These are phyloP conservation scores for Alternaria sp. DNA, from an alignment of 2,329 filamentous ascomycete genomes.

Conservation along the genomic window DNA sequence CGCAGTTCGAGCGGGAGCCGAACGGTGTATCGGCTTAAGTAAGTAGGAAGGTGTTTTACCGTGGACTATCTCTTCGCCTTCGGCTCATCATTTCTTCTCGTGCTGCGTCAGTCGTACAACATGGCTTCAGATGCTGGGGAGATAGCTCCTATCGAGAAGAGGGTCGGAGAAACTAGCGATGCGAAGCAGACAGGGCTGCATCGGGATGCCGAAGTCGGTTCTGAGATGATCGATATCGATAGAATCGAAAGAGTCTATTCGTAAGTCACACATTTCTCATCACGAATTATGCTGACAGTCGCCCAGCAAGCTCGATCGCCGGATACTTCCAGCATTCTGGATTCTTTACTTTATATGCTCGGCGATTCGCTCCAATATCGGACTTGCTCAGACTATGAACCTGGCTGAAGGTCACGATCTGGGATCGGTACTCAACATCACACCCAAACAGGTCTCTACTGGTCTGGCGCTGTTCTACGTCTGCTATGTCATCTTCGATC, in stretches of 20 bases:
- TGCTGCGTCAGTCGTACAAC: background rate
- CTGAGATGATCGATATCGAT: constrained; percentile 42
- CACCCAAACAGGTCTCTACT: constrained; percentile 78
- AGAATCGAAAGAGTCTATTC: constrained; percentile 47
- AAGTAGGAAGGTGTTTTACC: constrained; percentile 1
- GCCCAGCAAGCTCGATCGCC: constrained; percentile 61
- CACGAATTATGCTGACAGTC: constrained; percentile 6
- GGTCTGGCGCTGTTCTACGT: constrained; percentile 90
- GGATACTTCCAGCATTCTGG: constrained; percentile 80
- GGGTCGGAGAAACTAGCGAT: constrained; percentile 16
- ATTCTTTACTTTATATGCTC: constrained; percentile 89
- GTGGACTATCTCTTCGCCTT: background rate
- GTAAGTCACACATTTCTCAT: constrained; percentile 23
- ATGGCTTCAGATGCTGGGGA: constrained; percentile 32
- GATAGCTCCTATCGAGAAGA: constrained; percentile 23
- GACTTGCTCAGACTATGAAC: constrained; percentile 96
- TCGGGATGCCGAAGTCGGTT: constrained; percentile 43
- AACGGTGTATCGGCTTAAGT: constrained; percentile 28
- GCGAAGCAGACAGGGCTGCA: constrained; percentile 35
- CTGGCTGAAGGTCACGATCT: constrained; percentile 72
- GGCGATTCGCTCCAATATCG: constrained; percentile 89
- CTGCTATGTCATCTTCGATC: constrained; percentile 87
- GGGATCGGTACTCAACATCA: constrained; percentile 71
- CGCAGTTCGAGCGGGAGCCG: constrained; percentile 1
- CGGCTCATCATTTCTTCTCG: constrained; percentile 14